Base-by-base conservation (phyloP, 1,284 basidiomycete species). In the Bjerkandera adusta region DNA sequence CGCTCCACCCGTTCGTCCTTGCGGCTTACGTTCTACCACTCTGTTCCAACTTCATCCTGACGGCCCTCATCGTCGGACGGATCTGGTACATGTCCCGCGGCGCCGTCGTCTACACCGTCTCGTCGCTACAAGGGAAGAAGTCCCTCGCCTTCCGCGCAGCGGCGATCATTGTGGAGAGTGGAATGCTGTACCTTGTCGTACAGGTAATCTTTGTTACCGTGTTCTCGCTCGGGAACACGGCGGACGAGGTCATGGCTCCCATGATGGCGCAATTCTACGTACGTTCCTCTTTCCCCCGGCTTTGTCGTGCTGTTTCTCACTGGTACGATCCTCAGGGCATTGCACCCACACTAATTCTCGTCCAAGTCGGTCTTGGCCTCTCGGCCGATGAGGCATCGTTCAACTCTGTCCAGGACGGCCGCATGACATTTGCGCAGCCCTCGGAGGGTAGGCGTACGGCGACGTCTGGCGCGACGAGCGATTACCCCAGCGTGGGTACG, bases 351-450 rank as follows among this genome's bases (percentile, higher is more conserved):
- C 40, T 42, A 4, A 33, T 42, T 16, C 29, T 42, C 40, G 25
- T 42, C 40, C 40, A 33, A 15, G 40, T 42, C 15, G 40, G 40
- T 15, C 27, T 42, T n/a, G 40, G 40, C 11, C 16, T 42, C 21
- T 38, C 36, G 6, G 24, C 36, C 4, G 20, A 24, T 13, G 36
- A 38, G 6, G 16, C 24, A n/a, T 25, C 21, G 5, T 4, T 10
- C 3, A 21, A 5, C 12, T 15, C 21, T 4, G 27, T 15, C 22
- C 15, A 21, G 8, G 27, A 15, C 3, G 27, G 22, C 6, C 22
- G 36, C 3, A 6, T 38, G 20, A 25, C 36, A 3, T 38, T 38
- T 25, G 36, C n/a, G 6, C 20, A 12, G 7, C 5, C 16, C 7
- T 4, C 7, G 8, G n/a, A n/a, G n/a, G n/a, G n/a, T n/a, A n/a